Evolutionary conservation across 257 asterid genomes (phyloP).

Genomic region (Echium plantagineum): DNA sequence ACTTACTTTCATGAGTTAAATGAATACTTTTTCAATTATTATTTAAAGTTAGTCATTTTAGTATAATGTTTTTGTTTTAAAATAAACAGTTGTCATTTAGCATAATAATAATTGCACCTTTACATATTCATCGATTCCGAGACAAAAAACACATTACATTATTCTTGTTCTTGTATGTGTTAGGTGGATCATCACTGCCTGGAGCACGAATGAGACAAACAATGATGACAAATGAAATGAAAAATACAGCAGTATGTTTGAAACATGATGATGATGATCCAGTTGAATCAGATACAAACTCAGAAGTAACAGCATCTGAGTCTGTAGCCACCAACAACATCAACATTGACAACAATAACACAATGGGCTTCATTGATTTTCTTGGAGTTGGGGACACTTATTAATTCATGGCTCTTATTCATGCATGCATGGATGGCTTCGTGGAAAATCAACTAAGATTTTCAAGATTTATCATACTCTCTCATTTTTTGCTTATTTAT

Average conservation of each 20-base stretch:
- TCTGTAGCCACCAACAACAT: conserved; percentile 19
- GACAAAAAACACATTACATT: too few species aligned
- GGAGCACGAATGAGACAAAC: neutral
- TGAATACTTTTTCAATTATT: too few species aligned
- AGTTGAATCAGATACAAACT: conserved; percentile 13
- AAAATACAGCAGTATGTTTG: neutral
- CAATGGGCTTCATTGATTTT: conserved; percentile 22
- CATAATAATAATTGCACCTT: too few species aligned
- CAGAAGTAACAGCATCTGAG: conserved; percentile 21
- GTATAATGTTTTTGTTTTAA: too few species aligned
- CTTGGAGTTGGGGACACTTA: conserved; percentile 21
- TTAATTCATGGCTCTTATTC: conserved; percentile 1
- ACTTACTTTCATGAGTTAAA: too few species aligned
- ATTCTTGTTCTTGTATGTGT: too few species aligned
- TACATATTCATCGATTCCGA: too few species aligned
- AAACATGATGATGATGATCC: neutral
- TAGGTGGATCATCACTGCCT: neutral
- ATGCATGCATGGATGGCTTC: neutral
- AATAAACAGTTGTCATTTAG: too few species aligned
- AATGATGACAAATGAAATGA: conserved; percentile 1
- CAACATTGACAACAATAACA: neutral
- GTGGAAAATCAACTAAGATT: too few species aligned
- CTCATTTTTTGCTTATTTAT: too few species aligned
- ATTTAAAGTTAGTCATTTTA: too few species aligned
- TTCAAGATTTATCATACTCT: too few species aligned